A percentile compares a stretch with the other conserved stretches of the same genome.
Evolutionary conservation across 2,329 filamentous ascomycete species (phyloP).

Genomic region (Pochonia chlamydosporia): DNA sequence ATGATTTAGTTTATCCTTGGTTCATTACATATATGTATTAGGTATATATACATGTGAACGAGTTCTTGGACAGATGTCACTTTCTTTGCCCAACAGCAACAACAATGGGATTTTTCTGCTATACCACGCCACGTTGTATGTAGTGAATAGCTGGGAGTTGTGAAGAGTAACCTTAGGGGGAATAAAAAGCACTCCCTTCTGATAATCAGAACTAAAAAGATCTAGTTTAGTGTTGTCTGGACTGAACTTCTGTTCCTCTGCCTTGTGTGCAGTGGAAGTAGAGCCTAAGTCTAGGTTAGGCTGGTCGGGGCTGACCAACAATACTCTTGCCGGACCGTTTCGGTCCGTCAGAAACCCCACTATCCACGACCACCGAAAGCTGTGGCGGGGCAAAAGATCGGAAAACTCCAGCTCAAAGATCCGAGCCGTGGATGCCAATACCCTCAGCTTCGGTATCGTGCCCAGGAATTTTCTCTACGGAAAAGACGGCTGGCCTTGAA

Average conservation of each 20-base stretch:
- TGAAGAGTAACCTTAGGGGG: no score
- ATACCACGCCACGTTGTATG: no score
- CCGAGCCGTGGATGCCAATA: background rate
- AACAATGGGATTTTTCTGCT: no score
- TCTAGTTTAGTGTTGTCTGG: no score
- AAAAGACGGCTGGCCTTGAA: background rate
- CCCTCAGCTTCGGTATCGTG: background rate
- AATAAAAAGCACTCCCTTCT: no score
- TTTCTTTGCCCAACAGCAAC: no score
- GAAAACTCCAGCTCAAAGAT: conserved; percentile 4
- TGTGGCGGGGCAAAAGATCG: background rate
- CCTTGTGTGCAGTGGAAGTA: background rate
- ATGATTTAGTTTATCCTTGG: background rate
- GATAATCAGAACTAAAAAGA: no score
- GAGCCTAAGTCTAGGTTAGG: background rate
- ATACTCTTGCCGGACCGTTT: background rate
- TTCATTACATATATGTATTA: background rate
- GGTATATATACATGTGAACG: background rate
- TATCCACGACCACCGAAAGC: background rate
- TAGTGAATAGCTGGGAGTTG: no score
- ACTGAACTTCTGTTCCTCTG: no score
- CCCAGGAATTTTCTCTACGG: background rate
- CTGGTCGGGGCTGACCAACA: background rate
- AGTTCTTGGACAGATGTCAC: no score
- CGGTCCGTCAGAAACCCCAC: conserved; percentile 3